Evolutionary conservation across 2,329 filamentous ascomycete genomes (phyloP), one percentile per base, ranked within the genome.

Genomic region (Cladosporium sp.): DNA sequence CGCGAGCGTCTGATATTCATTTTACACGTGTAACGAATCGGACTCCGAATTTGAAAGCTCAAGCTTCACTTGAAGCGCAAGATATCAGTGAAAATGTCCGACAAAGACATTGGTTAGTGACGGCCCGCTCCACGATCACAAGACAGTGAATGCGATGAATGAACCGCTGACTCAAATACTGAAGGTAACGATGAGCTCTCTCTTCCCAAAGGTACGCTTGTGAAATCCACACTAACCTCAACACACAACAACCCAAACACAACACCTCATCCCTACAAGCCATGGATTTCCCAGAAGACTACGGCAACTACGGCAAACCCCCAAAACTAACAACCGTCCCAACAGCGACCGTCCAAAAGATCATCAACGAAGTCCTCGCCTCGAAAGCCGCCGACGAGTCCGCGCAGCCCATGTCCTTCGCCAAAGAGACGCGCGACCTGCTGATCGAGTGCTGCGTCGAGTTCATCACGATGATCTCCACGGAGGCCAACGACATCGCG

Each of bases 361-460:
- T 98, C 60, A 92, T 98, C 62, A 86, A 86, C 54, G 93, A 98
- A 70, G 96, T 98, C 64, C 80, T 98, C 1, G 84, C 89, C 1
- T 75, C 86, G 0, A 82, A 86, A 45, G 48, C 52, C 46, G 40
- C 53, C 42, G 9, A 11, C 46, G 49, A 52, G 45, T 31, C 54
- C n/a, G 14, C 45, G n/a, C 56, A 58, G 46, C 43, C 48, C 46
- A 81, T 95, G 57, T 85, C 87, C 1, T 97, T 97, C 68, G 89
- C 91, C 41, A 96, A 95, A 70, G 93, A 98, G 64, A 91, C 92
- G 10, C 86, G 93, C 55, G 93, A 98, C 67, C 79, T 97, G 2
- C 79, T 98, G 49, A 98, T 98, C 65, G 93, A 97, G 75, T 97
- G 93, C 75, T 98, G 93, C 67, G 92, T 98, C 65, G 93, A 98